Base-by-base conservation (phyloP, 805 yeast species). In the Osmozyma mogii region DNA sequence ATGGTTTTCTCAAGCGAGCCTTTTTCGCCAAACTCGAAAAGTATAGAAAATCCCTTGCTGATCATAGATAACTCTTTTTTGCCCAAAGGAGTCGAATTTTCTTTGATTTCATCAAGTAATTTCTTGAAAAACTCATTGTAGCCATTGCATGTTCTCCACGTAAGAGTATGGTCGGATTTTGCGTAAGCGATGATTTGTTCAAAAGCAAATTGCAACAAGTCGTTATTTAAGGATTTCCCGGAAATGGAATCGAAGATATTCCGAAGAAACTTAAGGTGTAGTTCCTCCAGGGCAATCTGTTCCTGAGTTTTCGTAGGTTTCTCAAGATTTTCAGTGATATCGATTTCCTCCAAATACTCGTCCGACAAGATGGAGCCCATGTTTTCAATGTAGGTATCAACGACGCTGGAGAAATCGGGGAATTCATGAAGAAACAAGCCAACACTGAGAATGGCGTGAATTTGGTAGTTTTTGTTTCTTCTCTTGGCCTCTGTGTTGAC, bases 401-500 rank as follows among this genome's bases (percentile, higher is more conserved):
- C 49, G 17, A 68, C 43, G 8, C 58, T 59, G 1, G 49, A 56
- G 27, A 61, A 56, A 6, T 36, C 36, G 10, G 54, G 53, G 33
- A 60, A 69, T 3, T 35, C 44, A 15, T 54, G 51, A 3, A 75
- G 41, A 40, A 67, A 84, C 11, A 49, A 55, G 3, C 84, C 81
- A 22, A 75, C 58, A 1, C 68, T 50, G 15, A 67, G 61, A 9
- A 83, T 50, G 1, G 80, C 72, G 12, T 68, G 64, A 28, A 59
- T 62, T 29, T 75, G 79, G 51, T 88, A 87, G 1, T 52, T 68
- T 41, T 66, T 69, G 45, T 84, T 84, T 24, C 72, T 70, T 39
- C 94, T 64, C 34, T 70, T 70, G 1, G 81, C 71, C 48, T 88
- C 96, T 1, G 61, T 56, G 3, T 63, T 32, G 1, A 80, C 69